Evolutionary conservation across 352 stramenopile genomes (phyloP).

Genomic region (Phytopythium vexans): DNA sequence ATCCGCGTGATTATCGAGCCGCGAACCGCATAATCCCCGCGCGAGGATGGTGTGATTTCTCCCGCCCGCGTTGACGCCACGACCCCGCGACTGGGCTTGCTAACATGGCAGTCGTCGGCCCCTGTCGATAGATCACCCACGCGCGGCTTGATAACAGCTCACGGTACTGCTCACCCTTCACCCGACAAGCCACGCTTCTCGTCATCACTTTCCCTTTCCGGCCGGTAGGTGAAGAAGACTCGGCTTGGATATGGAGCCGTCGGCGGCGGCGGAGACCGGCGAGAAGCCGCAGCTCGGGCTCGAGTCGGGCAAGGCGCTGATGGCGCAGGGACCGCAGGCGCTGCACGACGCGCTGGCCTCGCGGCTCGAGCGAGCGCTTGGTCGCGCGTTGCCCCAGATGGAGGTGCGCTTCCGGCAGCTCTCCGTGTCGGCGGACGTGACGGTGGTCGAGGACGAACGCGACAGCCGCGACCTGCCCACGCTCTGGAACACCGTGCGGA

Average conservation of each 20-base stretch:
- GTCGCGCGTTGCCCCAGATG: slow-evolving; percentile 20
- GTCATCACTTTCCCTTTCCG: too few species aligned
- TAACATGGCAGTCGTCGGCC: slow-evolving; percentile 11
- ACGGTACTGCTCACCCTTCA: too few species aligned
- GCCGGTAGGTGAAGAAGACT: too few species aligned
- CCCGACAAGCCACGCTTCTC: too few species aligned
- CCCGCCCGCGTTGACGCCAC: too few species aligned
- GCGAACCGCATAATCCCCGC: too few species aligned
- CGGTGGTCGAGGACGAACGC: slow-evolving; percentile 9
- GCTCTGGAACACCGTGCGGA: slow-evolving; percentile 19
- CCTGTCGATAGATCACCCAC: slow-evolving; percentile 1
- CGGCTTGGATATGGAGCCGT: background rate
- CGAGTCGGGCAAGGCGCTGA: slow-evolving; percentile 5
- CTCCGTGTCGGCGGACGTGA: slow-evolving; percentile 15
- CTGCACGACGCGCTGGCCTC: slow-evolving; percentile 17
- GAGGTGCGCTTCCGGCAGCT: slow-evolving; percentile 23
- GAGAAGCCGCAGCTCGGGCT: slow-evolving; percentile 6
- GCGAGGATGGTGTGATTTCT: too few species aligned
- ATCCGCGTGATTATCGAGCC: too few species aligned
- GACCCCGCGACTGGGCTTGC: too few species aligned
- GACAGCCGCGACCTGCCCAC: slow-evolving; percentile 15
- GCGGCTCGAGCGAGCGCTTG: slow-evolving; percentile 12
- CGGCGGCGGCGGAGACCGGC: background rate
- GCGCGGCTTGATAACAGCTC: too few species aligned
- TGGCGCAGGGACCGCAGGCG: slow-evolving; percentile 8